phyloP scores from a whole-genome alignment of 306 rosid genomes.

The Dalbergia cochinchinensis region DNA sequence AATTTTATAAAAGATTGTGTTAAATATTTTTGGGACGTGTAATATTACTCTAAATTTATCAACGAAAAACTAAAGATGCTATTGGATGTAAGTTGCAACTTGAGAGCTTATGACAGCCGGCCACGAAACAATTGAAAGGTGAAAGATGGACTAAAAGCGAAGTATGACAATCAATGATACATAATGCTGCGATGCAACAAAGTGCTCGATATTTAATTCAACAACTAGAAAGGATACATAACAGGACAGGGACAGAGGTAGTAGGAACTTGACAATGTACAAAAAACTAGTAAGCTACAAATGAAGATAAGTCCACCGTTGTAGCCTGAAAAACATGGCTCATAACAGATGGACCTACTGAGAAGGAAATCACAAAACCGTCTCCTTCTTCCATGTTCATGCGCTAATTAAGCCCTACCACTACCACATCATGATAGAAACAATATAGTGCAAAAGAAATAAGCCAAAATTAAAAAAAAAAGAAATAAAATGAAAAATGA shows the following conservation, averaged over 20 bases:
- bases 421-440: conserved; percentile 15
- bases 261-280: conserved; percentile 13
- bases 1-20: too few relatives aligned
- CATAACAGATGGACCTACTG: conserved; percentile 43
- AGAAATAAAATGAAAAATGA: not conserved
- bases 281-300: conserved; percentile 24
- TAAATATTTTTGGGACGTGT: too few relatives aligned
- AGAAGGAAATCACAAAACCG: conserved; percentile 63
- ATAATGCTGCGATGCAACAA: not conserved
- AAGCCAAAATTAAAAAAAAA: not conserved
- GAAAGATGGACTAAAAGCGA: not conserved
- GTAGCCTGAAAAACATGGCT: conserved; percentile 61
- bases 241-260: not conserved
- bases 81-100: not conserved
- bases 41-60: too few relatives aligned
- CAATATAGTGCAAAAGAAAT: conserved; percentile 7
- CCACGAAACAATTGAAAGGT: not conserved
- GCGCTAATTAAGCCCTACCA: conserved; percentile 34
- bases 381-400: conserved; percentile 60
- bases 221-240: conserved; percentile 29
- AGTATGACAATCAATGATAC: not conserved
- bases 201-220: not conserved
- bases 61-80: too few relatives aligned
- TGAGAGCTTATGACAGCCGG: conserved; percentile 6
- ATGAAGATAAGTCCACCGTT: conserved; percentile 48